Evolutionary conservation across 768 basidiomycete genomes (phyloP).

Genomic region (Tylopilus felleus): DNA sequence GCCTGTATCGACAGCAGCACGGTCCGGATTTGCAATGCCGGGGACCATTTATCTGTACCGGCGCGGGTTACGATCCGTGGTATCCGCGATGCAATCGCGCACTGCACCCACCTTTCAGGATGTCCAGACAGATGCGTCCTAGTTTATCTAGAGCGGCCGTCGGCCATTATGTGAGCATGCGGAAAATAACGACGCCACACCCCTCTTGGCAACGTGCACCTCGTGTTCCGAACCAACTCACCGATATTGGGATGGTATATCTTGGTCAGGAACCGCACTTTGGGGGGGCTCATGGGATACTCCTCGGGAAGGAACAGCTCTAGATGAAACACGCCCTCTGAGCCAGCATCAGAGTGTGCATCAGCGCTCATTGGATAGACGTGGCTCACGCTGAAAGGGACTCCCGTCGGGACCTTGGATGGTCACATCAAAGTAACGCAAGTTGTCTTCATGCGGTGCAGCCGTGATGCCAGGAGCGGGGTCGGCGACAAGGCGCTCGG

Average conservation of each 20-base stretch:
- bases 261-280: conserved; percentile 96
- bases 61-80: neutral
- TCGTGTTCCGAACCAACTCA: conserved; percentile 40
- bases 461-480: conserved; percentile 98
- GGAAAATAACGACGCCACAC: conserved; percentile 16
- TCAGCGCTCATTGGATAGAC: neutral
- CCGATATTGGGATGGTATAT: conserved; percentile 99
- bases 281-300: conserved; percentile 99
- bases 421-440: conserved; percentile 97
- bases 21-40: conserved; percentile 96
- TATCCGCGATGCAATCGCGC: neutral
- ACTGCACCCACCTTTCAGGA: conserved; percentile 78
- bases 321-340: conserved; percentile 91
- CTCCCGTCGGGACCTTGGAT: conserved; percentile 94
- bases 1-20: conserved; percentile 97
- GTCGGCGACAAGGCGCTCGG: conserved; percentile 92
- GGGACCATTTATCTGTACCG: conserved; percentile 92
- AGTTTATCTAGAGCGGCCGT: conserved; percentile 73
- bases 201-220: neutral
- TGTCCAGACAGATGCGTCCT: conserved; percentile 96
- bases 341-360: conserved; percentile 4
- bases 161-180: conserved; percentile 23
- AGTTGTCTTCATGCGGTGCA: conserved; percentile 91
- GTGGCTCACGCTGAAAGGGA: conserved; percentile 76
- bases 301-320: conserved; percentile 98